Percentiles rank a stretch among this genome's conserved stretches.
phyloP scores from a whole-genome alignment of 1,284 basidiomycete genomes.

The Flammula alnicola region DNA sequence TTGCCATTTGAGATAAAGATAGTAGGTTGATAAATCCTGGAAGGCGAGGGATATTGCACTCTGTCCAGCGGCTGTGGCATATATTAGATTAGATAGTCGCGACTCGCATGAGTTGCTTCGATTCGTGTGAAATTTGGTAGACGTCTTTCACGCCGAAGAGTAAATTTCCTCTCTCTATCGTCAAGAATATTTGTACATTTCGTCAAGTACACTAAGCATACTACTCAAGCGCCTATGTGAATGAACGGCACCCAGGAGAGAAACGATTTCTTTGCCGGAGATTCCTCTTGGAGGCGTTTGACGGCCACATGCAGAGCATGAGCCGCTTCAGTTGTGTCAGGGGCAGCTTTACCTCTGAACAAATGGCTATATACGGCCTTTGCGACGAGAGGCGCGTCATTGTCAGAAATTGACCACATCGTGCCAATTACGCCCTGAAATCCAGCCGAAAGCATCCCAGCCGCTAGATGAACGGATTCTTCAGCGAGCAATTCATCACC shows the following conservation, averaged over 20 bases:
- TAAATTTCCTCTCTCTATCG: no score
- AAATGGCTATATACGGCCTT: constrained; percentile 20
- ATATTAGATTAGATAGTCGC: no score
- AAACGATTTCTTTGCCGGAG: constrained; percentile 12
- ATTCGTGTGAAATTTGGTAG: no score
- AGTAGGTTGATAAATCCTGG: no score
- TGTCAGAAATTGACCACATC: constrained; percentile 29
- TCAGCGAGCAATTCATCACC: constrained; percentile 31
- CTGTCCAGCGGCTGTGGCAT: no score
- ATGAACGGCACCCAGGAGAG: constrained; percentile 26
- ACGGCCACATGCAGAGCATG: constrained; percentile 21
- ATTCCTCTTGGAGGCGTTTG: constrained; percentile 7
- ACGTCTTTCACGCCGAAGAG: no score
- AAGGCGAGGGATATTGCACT: no score
- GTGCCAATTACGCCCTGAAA: constrained; percentile 38
- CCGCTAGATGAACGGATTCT: constrained; percentile 36
- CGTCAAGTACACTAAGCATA: no score
- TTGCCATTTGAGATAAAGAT: no score
- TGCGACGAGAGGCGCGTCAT: constrained; percentile 20
- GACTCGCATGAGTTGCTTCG: no score
- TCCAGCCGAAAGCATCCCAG: constrained; percentile 37
- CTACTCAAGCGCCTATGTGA: constrained; percentile 20
- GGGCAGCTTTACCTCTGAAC: constrained; percentile 3
- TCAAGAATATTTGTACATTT: no score
- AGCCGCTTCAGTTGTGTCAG: constrained; percentile 16